These are phyloP conservation scores for Lenzites betulinus DNA, from an alignment of 768 basidiomycete genomes.

Conservation along the genomic window DNA sequence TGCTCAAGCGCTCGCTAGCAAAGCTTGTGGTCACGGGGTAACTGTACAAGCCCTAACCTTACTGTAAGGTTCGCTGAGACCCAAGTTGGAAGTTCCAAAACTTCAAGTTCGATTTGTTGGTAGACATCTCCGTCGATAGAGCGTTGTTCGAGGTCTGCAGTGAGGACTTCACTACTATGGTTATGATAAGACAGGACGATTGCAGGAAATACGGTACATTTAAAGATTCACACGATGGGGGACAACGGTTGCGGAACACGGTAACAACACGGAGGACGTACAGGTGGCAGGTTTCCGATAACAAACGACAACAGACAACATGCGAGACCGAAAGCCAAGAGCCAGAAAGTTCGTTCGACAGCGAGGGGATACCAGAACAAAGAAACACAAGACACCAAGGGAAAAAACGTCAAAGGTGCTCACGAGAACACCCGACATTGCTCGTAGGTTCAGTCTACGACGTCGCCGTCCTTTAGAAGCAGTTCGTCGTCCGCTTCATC, in stretches of 20 bases:
- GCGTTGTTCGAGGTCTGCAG: no score
- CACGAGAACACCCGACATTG: background rate
- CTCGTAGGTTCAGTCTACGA: background rate
- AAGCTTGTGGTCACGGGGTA: constrained; percentile 12
- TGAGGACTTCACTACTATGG: no score
- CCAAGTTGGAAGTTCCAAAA: background rate
- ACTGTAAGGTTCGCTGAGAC: background rate
- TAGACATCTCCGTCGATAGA: no score
- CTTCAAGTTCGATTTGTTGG: no score
- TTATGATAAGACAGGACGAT: background rate
- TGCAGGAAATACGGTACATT: background rate
- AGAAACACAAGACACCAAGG: background rate
- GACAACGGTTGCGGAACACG: no score
- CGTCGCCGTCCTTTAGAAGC: constrained; percentile 23
- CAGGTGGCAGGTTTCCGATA: background rate
- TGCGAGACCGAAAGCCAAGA: no score
- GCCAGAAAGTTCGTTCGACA: no score
- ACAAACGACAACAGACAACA: background rate
- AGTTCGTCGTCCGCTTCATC: constrained; percentile 30
- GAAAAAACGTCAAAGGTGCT: background rate
- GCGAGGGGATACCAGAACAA: no score
- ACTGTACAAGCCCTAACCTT: constrained; percentile 15
- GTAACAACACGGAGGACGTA: background rate
- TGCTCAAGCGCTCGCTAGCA: constrained; percentile 11
- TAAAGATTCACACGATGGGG: no score